Base-by-base conservation (phyloP, 2,329 filamentous ascomycete species). In the Trichoderma lentiforme region DNA sequence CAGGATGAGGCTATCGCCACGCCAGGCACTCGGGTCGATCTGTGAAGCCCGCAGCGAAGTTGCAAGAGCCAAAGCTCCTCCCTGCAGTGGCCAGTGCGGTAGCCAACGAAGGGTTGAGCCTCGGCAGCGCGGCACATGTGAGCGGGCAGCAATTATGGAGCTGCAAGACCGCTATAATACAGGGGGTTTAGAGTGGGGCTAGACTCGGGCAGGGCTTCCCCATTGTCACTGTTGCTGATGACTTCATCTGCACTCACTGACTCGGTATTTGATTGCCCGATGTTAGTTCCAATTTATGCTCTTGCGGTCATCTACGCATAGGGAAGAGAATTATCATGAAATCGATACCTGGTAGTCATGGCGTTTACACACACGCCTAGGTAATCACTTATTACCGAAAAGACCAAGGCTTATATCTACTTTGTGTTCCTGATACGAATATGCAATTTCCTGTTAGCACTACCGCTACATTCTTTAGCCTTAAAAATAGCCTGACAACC, bases 121-220 rank as follows among this genome's bases (percentile, higher is more conserved):
- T 69, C 66, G 66, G 66, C 66, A 69, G 66, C 28, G 14, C 56
- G 56, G 66, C 53, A 69, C 66, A 69, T 69, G 66, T 61, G 66
- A 58, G 39, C 56, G 47, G 53, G 53, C 24, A 53, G 53, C 26
- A 57, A 57, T 11, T 57, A 53, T 53, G 47, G 47, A 53, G 47
- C 47, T 1, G 0, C n/a, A 51, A 51, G n/a, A 24, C 47, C 47
- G 47, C 21, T 24, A 53, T 53, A 53, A 53, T 53, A 53, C 21
- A 24, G 47, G 47, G 47, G 47, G 9, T 53, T 43, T 14, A 14
- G 53, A 21, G 64, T 36, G 64, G 21, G 5, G 47, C 34, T 15
- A n/a, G 21, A 26, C 21, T 28, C 18, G 30, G 30, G 2, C 34
- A 56, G 63, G 47, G 30, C n/a, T 60, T 69, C 66, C 39, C 47